Evolutionary conservation across 192 early-diverging fungal species (phyloP).

Genomic region (Backusella tuberculispora): DNA sequence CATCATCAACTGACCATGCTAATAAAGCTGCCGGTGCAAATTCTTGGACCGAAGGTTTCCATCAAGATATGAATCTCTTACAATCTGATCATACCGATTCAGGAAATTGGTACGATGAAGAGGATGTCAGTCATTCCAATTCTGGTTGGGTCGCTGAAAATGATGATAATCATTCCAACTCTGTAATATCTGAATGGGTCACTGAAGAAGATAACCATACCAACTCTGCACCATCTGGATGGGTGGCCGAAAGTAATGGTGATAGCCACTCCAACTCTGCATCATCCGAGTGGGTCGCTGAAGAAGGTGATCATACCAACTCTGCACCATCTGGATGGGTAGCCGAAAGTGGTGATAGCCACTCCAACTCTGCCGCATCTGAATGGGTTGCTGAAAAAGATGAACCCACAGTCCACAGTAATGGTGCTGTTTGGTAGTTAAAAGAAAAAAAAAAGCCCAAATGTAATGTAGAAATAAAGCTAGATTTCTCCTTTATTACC

Average conservation of each 20-base stretch:
- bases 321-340: background rate
- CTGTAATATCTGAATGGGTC: background rate
- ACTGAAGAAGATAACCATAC: background rate
- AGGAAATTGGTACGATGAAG: background rate
- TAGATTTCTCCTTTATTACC: no score
- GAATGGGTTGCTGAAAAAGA: background rate
- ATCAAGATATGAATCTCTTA: constrained; percentile 13
- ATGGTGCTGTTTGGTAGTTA: background rate
- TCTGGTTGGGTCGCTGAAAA: background rate
- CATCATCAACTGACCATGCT: background rate
- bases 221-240: background rate
- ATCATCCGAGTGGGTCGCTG: background rate
- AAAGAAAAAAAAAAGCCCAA: background rate
- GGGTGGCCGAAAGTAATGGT: background rate
- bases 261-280: background rate
- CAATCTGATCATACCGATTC: background rate
- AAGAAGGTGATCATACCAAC: background rate
- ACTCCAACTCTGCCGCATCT: background rate
- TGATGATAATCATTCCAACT: background rate
- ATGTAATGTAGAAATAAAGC: no score
- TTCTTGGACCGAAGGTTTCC: background rate
- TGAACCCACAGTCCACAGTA: background rate
- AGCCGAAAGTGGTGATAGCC: background rate
- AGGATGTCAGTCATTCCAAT: background rate
- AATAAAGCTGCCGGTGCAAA: background rate